Percentiles rank a stretch among this genome's conserved stretches.
Conservation (phyloP, 1,284 basidiomycete genomes). For the Fomitopsis palustris region DNA sequence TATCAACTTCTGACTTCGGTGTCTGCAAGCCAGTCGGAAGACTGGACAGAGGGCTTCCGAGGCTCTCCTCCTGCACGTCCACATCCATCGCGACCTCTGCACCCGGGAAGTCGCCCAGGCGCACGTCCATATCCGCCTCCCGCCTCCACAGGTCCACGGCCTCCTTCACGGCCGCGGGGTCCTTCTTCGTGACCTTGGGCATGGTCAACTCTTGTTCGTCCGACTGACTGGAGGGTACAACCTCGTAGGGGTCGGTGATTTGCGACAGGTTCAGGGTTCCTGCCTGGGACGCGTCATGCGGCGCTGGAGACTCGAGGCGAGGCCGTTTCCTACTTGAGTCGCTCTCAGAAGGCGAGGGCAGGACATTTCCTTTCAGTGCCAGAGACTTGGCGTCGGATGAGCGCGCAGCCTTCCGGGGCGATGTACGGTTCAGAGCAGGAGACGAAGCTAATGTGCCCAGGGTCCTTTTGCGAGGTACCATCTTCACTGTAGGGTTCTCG, state of each 20-base stretch:
- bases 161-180: constrained; percentile 32
- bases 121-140: constrained; percentile 10
- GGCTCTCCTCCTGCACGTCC: constrained; percentile 10
- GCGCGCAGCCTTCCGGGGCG: neutral
- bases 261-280: constrained; percentile 2
- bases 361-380: constrained; percentile 8
- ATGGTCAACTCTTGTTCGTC: constrained; percentile 56
- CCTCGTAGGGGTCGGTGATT: constrained; percentile 13
- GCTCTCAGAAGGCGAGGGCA: constrained; percentile 3
- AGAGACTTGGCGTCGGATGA: constrained; percentile 1
- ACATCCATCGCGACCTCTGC: constrained; percentile 22
- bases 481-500: neutral
- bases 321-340: constrained; percentile 6
- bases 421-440: neutral
- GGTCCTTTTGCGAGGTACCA: neutral
- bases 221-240: constrained; percentile 67
- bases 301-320: constrained; percentile 16
- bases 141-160: constrained; percentile 42
- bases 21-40: neutral
- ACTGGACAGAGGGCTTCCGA: neutral
- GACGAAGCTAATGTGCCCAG: neutral
- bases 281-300: constrained; percentile 1
- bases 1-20: neutral
- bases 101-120: neutral
- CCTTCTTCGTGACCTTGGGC: constrained; percentile 21